A percentile compares a stretch with the other conserved stretches of the same genome.
Conservation (phyloP, 129 eudicot species). For the Helianthus tuberosus region DNA sequence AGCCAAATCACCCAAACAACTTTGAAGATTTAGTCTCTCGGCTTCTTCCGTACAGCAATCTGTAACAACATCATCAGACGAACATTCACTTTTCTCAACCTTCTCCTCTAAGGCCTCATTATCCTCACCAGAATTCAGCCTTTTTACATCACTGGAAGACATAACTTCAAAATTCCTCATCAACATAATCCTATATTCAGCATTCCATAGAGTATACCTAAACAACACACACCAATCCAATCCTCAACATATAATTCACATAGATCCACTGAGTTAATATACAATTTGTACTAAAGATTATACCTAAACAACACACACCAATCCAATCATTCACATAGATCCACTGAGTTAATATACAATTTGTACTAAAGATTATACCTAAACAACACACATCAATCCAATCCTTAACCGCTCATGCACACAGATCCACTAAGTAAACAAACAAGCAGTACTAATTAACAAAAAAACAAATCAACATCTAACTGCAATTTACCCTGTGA, state of each 20-base stretch:
- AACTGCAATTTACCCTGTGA: conserved; percentile 63
- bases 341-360: not conserved
- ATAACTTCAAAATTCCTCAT: conserved; percentile 81
- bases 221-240: conserved; percentile 26
- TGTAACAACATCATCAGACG: conserved; percentile 33
- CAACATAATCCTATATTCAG: conserved; percentile 80
- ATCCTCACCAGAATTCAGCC: conserved; percentile 33
- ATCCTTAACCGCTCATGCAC: conserved; percentile 2
- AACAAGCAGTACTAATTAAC: not conserved
- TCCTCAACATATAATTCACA: not conserved
- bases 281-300: conserved; percentile 35
- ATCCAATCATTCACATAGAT: conserved; percentile 11
- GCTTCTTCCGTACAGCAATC: conserved; percentile 40
- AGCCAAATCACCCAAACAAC: conserved; percentile 36
- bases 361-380: conserved; percentile 58
- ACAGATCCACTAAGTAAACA: not conserved
- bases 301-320: conserved; percentile 51
- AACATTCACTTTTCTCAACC: conserved; percentile 44
- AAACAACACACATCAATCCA: conserved; percentile 26
- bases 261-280: not conserved
- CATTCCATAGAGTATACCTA: conserved; percentile 95
- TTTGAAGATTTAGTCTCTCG: conserved; percentile 41
- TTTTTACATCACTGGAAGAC: conserved; percentile 30
- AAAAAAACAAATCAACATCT: conserved; percentile 1
- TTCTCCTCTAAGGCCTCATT: conserved; percentile 43